A percentile compares a stretch with the other conserved stretches of the same genome.
Evolutionary conservation across 805 yeast genomes (phyloP).

Genomic region (Ogataea allantospora): DNA sequence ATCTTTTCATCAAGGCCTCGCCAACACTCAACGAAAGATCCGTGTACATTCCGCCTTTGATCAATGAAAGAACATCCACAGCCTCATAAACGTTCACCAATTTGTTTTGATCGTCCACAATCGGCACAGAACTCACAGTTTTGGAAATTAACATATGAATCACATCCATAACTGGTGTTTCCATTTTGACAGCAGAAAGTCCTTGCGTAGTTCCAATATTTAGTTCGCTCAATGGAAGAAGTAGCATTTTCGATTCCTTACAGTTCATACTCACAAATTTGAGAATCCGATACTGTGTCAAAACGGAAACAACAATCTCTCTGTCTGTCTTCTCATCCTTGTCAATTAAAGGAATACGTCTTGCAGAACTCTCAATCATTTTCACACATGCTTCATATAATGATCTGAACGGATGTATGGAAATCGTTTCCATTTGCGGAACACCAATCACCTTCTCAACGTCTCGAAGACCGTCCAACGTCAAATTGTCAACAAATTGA

Average conservation of each 20-base stretch:
- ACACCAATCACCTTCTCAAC: slow-evolving; percentile 87
- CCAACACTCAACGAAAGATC: slow-evolving; percentile 91
- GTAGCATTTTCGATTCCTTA: slow-evolving; percentile 83
- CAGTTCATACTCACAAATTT: slow-evolving; percentile 96
- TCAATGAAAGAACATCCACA: slow-evolving; percentile 86
- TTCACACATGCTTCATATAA: slow-evolving; percentile 89
- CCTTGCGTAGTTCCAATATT: slow-evolving; percentile 55
- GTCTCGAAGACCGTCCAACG: slow-evolving; percentile 79
- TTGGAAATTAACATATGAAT: slow-evolving; percentile 75
- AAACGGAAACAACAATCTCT: slow-evolving; percentile 91
- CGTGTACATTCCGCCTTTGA: slow-evolving; percentile 91
- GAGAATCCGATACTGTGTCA: slow-evolving; percentile 93
- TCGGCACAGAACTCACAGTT: slow-evolving; percentile 91
- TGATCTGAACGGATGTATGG: slow-evolving; percentile 87
- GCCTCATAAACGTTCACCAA: slow-evolving; percentile 93
- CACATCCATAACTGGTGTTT: slow-evolving; percentile 90
- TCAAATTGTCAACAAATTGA: slow-evolving; percentile 81
- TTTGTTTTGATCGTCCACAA: slow-evolving; percentile 65
- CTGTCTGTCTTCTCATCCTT: slow-evolving; percentile 88
- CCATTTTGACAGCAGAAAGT: slow-evolving; percentile 81
- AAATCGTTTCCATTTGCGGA: slow-evolving; percentile 77
- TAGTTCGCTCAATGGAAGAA: slow-evolving; percentile 71
- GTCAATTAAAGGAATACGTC: slow-evolving; percentile 93
- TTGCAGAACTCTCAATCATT: slow-evolving; percentile 84
- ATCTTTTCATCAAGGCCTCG: slow-evolving; percentile 88